Conservation (phyloP, 495 filamentous ascomycete genomes). For the Trichocladium antarcticum region DNA sequence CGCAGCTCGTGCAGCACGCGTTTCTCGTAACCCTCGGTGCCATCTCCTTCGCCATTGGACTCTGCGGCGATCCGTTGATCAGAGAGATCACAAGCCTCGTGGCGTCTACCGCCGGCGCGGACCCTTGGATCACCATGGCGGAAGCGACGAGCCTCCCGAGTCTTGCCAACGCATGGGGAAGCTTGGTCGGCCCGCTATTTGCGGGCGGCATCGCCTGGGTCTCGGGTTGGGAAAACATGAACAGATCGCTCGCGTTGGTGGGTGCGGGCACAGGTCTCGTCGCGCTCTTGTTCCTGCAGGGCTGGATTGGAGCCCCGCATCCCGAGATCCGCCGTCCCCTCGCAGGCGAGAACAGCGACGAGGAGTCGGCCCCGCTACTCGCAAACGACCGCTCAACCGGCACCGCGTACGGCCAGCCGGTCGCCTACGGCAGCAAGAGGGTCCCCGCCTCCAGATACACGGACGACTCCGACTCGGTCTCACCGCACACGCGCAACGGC, state of each 20-base stretch:
- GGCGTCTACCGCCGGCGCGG: background rate
- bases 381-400: background rate
- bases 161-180: conserved; percentile 22
- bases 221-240: conserved; percentile 18
- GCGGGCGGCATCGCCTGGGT: conserved; percentile 13
- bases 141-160: conserved; percentile 14
- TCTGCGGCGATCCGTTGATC: conserved; percentile 18
- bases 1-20: background rate
- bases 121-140: conserved; percentile 6
- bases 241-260: conserved; percentile 9
- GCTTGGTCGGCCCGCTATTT: conserved; percentile 20
- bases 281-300: conserved; percentile 19
- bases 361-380: conserved; percentile 21
- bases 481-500: conserved; percentile 4
- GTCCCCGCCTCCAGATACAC: background rate
- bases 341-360: conserved; percentile 3
- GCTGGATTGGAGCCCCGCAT: conserved; percentile 17
- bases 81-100: conserved; percentile 11
- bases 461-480: background rate
- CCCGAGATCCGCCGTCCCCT: background rate
- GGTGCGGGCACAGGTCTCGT: conserved; percentile 10
- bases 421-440: background rate
- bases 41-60: conserved; percentile 19
- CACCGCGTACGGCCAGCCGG: background rate
- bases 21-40: conserved; percentile 13